phyloP scores from a whole-genome alignment of 495 filamentous ascomycete genomes.

The Sordaria brevicollis region DNA sequence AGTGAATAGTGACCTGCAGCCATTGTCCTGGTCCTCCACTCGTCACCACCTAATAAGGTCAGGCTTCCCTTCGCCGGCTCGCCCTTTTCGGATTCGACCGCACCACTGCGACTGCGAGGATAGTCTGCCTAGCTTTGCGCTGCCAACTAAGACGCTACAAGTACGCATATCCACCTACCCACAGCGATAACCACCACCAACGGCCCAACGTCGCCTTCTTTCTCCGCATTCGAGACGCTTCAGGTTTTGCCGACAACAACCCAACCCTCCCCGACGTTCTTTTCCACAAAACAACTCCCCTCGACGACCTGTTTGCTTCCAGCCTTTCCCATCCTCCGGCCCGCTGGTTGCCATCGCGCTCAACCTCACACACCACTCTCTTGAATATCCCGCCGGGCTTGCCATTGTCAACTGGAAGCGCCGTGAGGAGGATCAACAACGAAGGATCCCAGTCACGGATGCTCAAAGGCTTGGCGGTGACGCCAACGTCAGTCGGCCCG shows the following conservation, averaged over 20 bases:
- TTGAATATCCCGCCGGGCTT: not conserved
- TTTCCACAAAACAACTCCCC: not conserved
- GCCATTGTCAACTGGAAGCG: not conserved
- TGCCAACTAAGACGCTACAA: not conserved
- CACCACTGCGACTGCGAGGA: not conserved
- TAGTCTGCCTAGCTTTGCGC: not conserved
- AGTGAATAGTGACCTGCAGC: not conserved
- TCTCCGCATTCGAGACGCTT: not conserved
- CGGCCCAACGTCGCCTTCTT: not conserved
- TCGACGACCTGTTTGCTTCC: not conserved
- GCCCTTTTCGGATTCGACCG: not conserved
- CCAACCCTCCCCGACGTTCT: not conserved
- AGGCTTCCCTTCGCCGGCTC: not conserved
- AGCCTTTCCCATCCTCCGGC: not conserved
- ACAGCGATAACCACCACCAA: not conserved
- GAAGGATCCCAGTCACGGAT: constrained; percentile 1
- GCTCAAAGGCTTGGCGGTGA: constrained; percentile 10
- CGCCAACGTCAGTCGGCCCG: constrained; percentile 11
- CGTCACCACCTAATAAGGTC: not conserved
- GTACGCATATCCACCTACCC: not conserved
- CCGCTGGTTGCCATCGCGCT: not conserved
- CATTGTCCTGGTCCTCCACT: not conserved
- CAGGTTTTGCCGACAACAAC: not conserved
- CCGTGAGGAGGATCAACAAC: not conserved
- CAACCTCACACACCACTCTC: not conserved